These are phyloP conservation scores for Staphylotrichum tortipilum DNA, from an alignment of 495 filamentous ascomycete species.

Conservation along the genomic window DNA sequence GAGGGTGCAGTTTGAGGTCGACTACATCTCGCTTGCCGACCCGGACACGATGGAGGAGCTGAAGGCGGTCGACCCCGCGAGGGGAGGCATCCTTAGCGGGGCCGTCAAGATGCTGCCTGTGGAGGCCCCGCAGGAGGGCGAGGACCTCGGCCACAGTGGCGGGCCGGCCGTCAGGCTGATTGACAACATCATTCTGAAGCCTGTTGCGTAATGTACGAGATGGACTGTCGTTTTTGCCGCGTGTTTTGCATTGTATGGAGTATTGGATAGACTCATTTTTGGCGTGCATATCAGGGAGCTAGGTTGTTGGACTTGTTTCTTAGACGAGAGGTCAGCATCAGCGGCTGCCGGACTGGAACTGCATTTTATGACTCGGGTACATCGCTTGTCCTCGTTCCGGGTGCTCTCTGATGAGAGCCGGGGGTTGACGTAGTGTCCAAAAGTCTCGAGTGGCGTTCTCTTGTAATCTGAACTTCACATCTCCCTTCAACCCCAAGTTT, in stretches of 20 bases:
- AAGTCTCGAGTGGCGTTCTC: too few relatives aligned
- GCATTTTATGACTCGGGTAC: not conserved
- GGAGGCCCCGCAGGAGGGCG: conserved; percentile 54
- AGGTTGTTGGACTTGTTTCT: not conserved
- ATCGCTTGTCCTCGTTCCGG: not conserved
- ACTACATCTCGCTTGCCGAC: conserved; percentile 86
- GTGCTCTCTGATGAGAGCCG: too few relatives aligned
- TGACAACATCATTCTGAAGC: conserved; percentile 78
- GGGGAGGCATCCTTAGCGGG: conserved; percentile 77
- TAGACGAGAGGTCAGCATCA: not conserved
- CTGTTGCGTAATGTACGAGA: conserved; percentile 15
- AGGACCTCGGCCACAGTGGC: conserved; percentile 63
- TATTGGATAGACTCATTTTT: not conserved
- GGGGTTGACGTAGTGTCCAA: too few relatives aligned
- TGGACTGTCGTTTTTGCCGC: not conserved
- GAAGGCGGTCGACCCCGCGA: conserved; percentile 48
- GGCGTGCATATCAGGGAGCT: not conserved
- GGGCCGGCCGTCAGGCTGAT: conserved; percentile 73
- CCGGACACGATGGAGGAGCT: conserved; percentile 73
- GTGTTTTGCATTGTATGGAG: conserved; percentile 3
- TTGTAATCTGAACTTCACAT: too few relatives aligned
- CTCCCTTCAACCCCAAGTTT: too few relatives aligned
- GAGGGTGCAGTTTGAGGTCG: conserved; percentile 68
- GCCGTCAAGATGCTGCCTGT: conserved; percentile 84
- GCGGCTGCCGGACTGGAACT: not conserved